Base-by-base conservation (phyloP, 164 flowering plant species). In the Annona squamosa region DNA sequence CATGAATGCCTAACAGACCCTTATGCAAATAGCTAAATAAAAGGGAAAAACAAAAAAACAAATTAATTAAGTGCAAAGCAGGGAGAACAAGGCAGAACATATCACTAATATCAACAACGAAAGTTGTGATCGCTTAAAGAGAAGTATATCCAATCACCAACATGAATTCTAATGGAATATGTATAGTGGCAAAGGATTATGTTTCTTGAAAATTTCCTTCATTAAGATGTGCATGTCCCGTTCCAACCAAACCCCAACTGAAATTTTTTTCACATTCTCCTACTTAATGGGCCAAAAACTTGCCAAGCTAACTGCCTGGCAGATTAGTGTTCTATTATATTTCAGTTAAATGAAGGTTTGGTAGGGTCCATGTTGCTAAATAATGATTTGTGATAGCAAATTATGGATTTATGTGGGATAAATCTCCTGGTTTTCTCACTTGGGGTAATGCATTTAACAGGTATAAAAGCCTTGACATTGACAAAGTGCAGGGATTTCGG, bases 401-500 rank as follows among this genome's bases (percentile, higher is more conserved):
- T 26, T 41, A 37, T 26, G 42, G 42, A 26, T 64, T 64, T 64
- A 10, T 26, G 6, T 64, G 37, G 12, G 41, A 64, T 12, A 12
- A 48, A 52, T 10, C 13, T 52, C 59, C 59, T 12, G 59, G 13
- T 10, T 16, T 52, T 5, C 43, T 64, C 42, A 64, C 67, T 37
- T 37, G 67, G 26, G 13, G 19, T 43, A 42, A 37, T 17, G 37
- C 3, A 73, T 52, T 61, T 6, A 71, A 46, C 79, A 91, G 97
- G 86, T 90, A 87, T 77, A 68, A 85, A 57, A 76, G 73, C 71
- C 71, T 88, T 68, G 79, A 85, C 68, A 79, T 89, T 44, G 79
- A 80, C 71, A 83, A 85, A 74, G 87, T 90, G 65, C 82, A 88
- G 69, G 91, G 88, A 73, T 77, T 92, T 70, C 81, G 81, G 68